Base-by-base conservation (phyloP, 768 basidiomycete species). In the Podaxis carcinomalis region DNA sequence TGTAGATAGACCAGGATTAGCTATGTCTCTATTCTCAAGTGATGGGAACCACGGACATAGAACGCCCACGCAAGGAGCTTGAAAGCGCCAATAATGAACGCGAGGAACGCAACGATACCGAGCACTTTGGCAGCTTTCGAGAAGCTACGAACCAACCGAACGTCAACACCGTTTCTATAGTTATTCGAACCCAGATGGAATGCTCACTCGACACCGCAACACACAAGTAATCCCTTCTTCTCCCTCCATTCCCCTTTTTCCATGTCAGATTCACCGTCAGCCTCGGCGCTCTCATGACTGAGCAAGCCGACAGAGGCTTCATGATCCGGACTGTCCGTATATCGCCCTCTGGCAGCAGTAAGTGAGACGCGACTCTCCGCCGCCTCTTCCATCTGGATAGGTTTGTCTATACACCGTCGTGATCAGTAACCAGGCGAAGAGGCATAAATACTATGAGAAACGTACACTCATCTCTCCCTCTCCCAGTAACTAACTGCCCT, bases 121-220 rank as follows among this genome's bases (percentile, higher is more conserved):
- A 84, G 72, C 1, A 80, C 80, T 65, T 83, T 86, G 76, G 79
- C 84, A 68, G 84, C 78, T 11, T 84, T 69, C 35, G 72, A 72
- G 64, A 82, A 83, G 63, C 83, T 85, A 57, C n/a, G 49, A 56
- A 9, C 4, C 16, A 23, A 46, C 3, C 14, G 36, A 47, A 27
- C 47, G 36, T 51, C 19, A 56, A 35, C 51, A 50, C 27, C 16
- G 21, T 9, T 14, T 14, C 19, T 23, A 39, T 21, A n/a, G 23
- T 32, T 32, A 60, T 42, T 23, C 16, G 19, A 53, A 16, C 2
- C 21, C 25, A 16, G 9, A 40, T 62, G 3, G 32, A 47, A 9
- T 19, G 69, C 80, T 59, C 55, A 84, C 82, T 79, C 71, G 49
- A 80, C 27, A 14, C 82, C 82, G 66, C 80, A 84, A 72, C 82